Evolutionary conservation across 2,329 filamentous ascomycete species (phyloP).

Genomic region (Neofusicoccum sp.): DNA sequence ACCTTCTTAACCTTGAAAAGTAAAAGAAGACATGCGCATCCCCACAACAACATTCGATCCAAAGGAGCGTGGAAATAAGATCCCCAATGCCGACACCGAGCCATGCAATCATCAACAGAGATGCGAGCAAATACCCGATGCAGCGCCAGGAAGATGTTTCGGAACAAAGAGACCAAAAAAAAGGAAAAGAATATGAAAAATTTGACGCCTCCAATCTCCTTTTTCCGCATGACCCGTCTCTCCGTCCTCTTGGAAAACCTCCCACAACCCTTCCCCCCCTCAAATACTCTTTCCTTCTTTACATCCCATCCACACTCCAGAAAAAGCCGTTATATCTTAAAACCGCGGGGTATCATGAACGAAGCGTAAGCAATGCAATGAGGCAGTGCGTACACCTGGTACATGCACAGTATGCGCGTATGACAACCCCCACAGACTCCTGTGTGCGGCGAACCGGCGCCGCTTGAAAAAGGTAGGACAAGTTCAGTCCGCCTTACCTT

Average conservation of each 20-base stretch:
- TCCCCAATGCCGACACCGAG: slow-evolving; percentile 11
- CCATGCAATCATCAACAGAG: slow-evolving; percentile 9
- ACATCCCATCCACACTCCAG: neutral
- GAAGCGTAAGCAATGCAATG: slow-evolving; percentile 17
- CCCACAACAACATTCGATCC: neutral
- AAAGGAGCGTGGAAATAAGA: neutral
- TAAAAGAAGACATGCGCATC: neutral
- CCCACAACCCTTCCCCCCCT: neutral
- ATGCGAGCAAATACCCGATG: slow-evolving; percentile 8
- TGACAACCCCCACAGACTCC: slow-evolving; percentile 14
- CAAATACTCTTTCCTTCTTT: neutral
- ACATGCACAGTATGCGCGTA: slow-evolving; percentile 17
- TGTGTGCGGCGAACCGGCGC: slow-evolving; percentile 15
- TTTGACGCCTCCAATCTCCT: neutral
- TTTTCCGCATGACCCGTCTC: neutral
- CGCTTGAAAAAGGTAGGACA: slow-evolving; percentile 12
- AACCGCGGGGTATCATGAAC: slow-evolving; percentile 17
- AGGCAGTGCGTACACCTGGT: slow-evolving; percentile 17
- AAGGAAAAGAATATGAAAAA: neutral
- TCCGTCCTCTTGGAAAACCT: too few relatives aligned
- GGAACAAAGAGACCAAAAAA: neutral
- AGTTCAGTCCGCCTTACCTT: neutral
- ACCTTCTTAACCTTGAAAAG: neutral
- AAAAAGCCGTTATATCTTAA: slow-evolving; percentile 15
- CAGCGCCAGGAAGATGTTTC: neutral